phyloP scores from a whole-genome alignment of 2,329 filamentous ascomycete genomes.

The Epichloe uncinata region DNA sequence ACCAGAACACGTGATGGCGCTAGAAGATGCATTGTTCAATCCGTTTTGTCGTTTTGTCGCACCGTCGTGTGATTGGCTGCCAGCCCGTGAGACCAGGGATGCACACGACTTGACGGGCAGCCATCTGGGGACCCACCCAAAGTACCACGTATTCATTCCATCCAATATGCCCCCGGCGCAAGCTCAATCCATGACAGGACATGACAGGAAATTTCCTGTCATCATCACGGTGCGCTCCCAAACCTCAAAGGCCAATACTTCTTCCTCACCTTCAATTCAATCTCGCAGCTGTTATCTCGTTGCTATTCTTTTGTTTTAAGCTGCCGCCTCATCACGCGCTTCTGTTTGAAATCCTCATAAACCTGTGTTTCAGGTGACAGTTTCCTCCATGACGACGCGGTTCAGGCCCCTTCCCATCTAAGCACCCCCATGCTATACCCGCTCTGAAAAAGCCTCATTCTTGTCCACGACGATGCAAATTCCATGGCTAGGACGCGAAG shows the following conservation, averaged over 20 bases:
- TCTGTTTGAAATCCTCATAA: neutral
- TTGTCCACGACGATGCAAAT: slow-evolving; percentile 22
- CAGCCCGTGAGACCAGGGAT: no score
- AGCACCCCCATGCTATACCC: slow-evolving; percentile 7
- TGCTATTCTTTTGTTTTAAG: neutral
- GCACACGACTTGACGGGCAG: no score
- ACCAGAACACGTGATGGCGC: neutral
- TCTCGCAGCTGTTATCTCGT: neutral
- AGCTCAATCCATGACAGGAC: neutral
- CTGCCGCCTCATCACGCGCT: neutral
- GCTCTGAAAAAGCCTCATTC: slow-evolving; percentile 6
- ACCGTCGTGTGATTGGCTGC: no score
- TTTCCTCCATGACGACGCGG: slow-evolving; percentile 4
- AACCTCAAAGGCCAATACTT: neutral
- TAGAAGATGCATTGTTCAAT: neutral
- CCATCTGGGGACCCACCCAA: slow-evolving; percentile 3
- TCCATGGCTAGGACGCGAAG: slow-evolving; percentile 22
- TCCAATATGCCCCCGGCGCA: neutral
- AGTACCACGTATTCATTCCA: slow-evolving; percentile 4
- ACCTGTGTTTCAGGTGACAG: neutral
- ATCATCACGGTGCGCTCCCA: neutral
- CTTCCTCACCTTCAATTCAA: neutral
- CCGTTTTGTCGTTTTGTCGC: no score
- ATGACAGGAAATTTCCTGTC: neutral
- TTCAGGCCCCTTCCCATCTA: slow-evolving; percentile 9